Conservation (phyloP, 768 basidiomycete species). For the Amylocystis lapponica region DNA sequence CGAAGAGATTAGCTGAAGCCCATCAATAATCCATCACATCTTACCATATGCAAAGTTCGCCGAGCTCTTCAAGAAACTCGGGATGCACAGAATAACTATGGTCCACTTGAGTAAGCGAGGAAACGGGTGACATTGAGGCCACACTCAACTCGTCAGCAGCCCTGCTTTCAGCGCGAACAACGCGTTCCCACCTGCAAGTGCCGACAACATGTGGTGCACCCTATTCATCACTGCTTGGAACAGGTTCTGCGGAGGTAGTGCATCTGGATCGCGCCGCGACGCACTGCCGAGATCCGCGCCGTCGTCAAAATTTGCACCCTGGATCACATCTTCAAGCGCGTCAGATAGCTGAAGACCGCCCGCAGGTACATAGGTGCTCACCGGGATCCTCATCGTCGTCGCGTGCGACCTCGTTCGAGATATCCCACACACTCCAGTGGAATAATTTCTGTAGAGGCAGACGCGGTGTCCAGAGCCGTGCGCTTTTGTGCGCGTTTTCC, state of each 20-base stretch:
- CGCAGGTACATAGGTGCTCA: slow-evolving; percentile 9
- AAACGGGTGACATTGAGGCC: not conserved
- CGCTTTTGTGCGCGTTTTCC: slow-evolving; percentile 40
- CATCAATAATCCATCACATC: slow-evolving; percentile 15
- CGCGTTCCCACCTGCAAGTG: slow-evolving; percentile 50
- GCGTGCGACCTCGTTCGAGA: slow-evolving; percentile 36
- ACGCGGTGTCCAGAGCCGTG: slow-evolving; percentile 55
- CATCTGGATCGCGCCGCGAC: slow-evolving; percentile 63
- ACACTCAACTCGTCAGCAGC: slow-evolving; percentile 45
- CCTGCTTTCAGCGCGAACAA: slow-evolving; percentile 72
- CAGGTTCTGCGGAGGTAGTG: slow-evolving; percentile 57
- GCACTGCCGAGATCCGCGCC: slow-evolving; percentile 52
- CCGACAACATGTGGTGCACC: slow-evolving; percentile 34
- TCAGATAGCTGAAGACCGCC: not conserved
- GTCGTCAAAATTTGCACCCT: slow-evolving; percentile 42
- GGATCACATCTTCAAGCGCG: slow-evolving; percentile 52
- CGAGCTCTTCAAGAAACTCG: slow-evolving; percentile 48
- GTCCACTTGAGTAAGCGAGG: not conserved
- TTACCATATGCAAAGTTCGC: slow-evolving; percentile 54
- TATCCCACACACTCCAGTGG: slow-evolving; percentile 36
- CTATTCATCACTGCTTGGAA: slow-evolving; percentile 47
- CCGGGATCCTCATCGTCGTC: slow-evolving; percentile 70
- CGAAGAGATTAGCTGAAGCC: slow-evolving; percentile 5
- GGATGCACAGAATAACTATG: slow-evolving; percentile 52
- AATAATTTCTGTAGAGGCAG: slow-evolving; percentile 24